Evolutionary conservation across 2,329 filamentous ascomycete genomes (phyloP), one percentile per base, ranked within the genome.

Genomic region (Colletotrichum incanum): DNA sequence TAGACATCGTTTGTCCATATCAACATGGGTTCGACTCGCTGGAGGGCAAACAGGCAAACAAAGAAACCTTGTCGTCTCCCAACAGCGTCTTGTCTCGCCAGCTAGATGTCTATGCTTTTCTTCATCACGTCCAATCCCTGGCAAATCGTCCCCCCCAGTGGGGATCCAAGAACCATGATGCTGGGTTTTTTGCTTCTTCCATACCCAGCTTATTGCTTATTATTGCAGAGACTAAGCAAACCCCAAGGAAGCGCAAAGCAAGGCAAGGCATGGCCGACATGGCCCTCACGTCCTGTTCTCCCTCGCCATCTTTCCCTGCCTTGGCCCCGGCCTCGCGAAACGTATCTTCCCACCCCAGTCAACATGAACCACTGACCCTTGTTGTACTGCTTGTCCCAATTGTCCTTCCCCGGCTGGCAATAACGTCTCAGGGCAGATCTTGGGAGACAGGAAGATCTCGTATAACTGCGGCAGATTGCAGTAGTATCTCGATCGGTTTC

Each of bases 381-480:
- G 65, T 69, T 28, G 65, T 52, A 63, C 69, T 28, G 43, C 65
- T 64, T 69, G 59, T 52, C 54, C 59, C 52, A 68, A 52, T 63
- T n/a, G 12, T 43, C 16, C 59, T 55, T 55, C 54, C 65, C 69
- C 52, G 39, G 65, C 65, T 72, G 37, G 65, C 59, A 72, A 64
- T 23, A 23, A 64, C 69, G 54, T 37, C 59, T 69, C 59, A 60
- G 67, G 65, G 69, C 45, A 62, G 71, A 73, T 73, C 67, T 66
- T 71, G 67, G 67, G 62, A 62, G 39, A 71, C 71, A 73, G 62
- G 41, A 71, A 74, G 74, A 75, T 75, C 74, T 75, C 74, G 74
- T 74, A 75, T 75, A 71, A 75, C 72, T 52, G 63, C 74, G 74
- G 74, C 65, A 74, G 65, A 52, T 70, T 73, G 74, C 74, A 75